phyloP scores from a whole-genome alignment of 176 grass and related monocot species.

The Zea mays region Zm-B73-REFERENCE-NAM-5.0 NC_050104.1:152632001-152632500 shows the following conservation, averaged over 20 bases:
- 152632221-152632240: conserved; percentile 21
- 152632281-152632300: background rate
- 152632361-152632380: background rate
- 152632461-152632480: background rate
- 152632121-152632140: background rate
- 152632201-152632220: conserved; percentile 24
- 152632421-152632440: background rate
- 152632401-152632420: background rate
- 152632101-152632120: background rate
- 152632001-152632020: conserved; percentile 74
- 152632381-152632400: background rate
- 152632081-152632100: background rate
- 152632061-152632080: conserved; percentile 57
- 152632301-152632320: conserved; percentile 4
- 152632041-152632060: conserved; percentile 52
- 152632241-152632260: conserved; percentile 11
- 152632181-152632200: conserved; percentile 27
- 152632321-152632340: background rate
- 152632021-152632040: conserved; percentile 84
- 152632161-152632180: conserved; percentile 18
- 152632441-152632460: background rate
- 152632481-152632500: background rate
- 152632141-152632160: background rate
- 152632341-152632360: background rate
- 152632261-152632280: background rate